Percentiles rank a stretch among this genome's conserved stretches.
Evolutionary conservation across 73 alveolate genomes (phyloP).

Genomic region (Vitrella brassicaformis): DNA sequence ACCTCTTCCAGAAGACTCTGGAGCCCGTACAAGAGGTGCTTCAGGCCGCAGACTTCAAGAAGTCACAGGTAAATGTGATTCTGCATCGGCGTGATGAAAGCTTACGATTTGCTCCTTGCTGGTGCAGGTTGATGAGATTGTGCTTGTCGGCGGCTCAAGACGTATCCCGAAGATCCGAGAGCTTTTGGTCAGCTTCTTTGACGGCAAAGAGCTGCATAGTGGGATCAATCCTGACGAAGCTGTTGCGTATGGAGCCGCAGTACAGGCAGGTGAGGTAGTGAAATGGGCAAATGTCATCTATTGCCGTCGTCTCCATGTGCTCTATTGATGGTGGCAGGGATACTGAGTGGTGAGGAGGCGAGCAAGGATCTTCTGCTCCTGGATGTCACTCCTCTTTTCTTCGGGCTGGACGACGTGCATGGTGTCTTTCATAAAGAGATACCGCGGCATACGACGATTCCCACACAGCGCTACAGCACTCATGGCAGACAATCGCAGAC

Average conservation of each 20-base stretch:
- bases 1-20: slow-evolving; percentile 81
- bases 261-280: slow-evolving; percentile 48
- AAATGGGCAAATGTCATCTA: too few species aligned
- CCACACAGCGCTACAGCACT: slow-evolving; percentile 28
- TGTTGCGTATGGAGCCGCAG: slow-evolving; percentile 75
- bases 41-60: slow-evolving; percentile 79
- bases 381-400: slow-evolving; percentile 70
- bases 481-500: slow-evolving; percentile 1
- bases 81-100: too few species aligned
- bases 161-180: slow-evolving; percentile 58
- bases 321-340: too few species aligned
- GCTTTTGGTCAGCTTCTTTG: slow-evolving; percentile 67
- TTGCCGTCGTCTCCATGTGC: too few species aligned
- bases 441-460: slow-evolving; percentile 44
- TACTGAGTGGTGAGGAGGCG: slow-evolving; percentile 37
- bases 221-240: slow-evolving; percentile 90
- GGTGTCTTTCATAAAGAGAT: slow-evolving; percentile 65
- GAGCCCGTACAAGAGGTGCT: slow-evolving; percentile 88
- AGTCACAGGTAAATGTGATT: background rate
- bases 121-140: slow-evolving; percentile 39
- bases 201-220: slow-evolving; percentile 87
- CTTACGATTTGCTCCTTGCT: too few species aligned
- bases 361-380: slow-evolving; percentile 41
- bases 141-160: slow-evolving; percentile 19
- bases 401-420: slow-evolving; percentile 57